Evolutionary conservation across 106 monocot species (phyloP), one percentile per base, ranked within the genome.

Genomic region (Platanthera zijinensis): DNA sequence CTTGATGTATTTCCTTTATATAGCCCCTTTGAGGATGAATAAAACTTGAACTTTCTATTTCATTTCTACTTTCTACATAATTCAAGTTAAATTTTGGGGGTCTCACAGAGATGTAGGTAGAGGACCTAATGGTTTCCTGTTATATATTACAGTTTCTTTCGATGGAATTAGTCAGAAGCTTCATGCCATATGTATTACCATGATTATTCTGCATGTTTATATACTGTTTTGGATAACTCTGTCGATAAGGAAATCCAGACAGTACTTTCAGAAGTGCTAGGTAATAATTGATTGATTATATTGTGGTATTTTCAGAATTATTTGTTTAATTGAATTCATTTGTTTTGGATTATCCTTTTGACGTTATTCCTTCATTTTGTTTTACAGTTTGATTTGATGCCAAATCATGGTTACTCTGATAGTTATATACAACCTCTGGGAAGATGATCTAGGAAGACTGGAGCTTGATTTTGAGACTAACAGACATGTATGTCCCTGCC

Each of bases 401-500:
- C 22, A 10, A 80, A 92, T 72, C 92, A 83, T 22, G 95, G 95
- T 14, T 14, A 95, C 95, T 64, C 87, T 88, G 28, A 81, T 95
- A 57, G 52, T 95, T 17, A 92, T 95, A 76, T 95, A 88, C 80
- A 95, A 90, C 77, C 78, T 95, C 22, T 95, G 95, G 95, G 90
- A 92, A 69, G 90, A 92, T 85, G 95, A 95, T 53, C 75, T 87
- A 85, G 95, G 90, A 15, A 69, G 81, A 50, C 74, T 92, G 57
- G 95, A 95, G 77, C 95, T 95, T 78, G 95, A 95, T 83, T 95
- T 95, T 84, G 85, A 78, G 75, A 49, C 83, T 72, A 87, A 95
- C 48, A 64, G 51, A 75, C 69, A 95, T 88, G 92, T 87, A 80
- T 51, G 84, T 83, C 52, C 68, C 73, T 0, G 51, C 3, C 73